phyloP scores from a whole-genome alignment of 225 moss, liverwort and hornwort species.

The Marchantia polymorpha region DNA sequence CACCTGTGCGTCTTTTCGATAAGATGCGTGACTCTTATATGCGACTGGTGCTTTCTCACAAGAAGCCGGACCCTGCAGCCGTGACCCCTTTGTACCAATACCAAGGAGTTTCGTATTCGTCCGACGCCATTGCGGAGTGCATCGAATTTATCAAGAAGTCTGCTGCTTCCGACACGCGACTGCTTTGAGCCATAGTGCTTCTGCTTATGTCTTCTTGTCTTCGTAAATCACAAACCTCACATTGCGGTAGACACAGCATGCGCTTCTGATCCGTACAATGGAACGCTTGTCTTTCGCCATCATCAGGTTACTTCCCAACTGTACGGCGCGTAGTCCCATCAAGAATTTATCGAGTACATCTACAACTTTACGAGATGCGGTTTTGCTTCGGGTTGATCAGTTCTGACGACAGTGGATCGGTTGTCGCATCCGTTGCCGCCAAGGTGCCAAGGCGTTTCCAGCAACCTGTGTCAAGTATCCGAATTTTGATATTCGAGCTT shows the following conservation, averaged over 20 bases:
- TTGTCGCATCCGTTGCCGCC: background rate
- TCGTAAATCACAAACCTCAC: background rate
- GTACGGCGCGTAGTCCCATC: background rate
- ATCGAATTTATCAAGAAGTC: constrained; percentile 43
- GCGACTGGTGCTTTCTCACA: constrained; percentile 35
- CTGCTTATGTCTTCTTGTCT: background rate
- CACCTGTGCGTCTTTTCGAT: constrained; percentile 34
- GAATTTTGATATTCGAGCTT: background rate
- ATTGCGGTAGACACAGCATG: background rate
- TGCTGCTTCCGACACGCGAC: constrained; percentile 9
- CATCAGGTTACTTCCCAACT: background rate
- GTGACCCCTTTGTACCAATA: constrained; percentile 28
- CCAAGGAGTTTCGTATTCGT: constrained; percentile 25
- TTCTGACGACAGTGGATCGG: background rate
- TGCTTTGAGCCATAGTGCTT: constrained; percentile 11
- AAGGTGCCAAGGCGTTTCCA: background rate
- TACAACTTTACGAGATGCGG: background rate
- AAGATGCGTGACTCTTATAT: constrained; percentile 43
- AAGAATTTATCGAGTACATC: background rate
- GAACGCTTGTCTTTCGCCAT: background rate
- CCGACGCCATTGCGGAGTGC: constrained; percentile 46
- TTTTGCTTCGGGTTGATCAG: background rate
- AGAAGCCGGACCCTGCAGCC: constrained; percentile 30
- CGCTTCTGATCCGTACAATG: background rate
- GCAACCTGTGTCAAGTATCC: background rate